Evolutionary conservation across 371 early-diverging fungal genomes (phyloP).

Genomic region (Mortierella sp.): DNA sequence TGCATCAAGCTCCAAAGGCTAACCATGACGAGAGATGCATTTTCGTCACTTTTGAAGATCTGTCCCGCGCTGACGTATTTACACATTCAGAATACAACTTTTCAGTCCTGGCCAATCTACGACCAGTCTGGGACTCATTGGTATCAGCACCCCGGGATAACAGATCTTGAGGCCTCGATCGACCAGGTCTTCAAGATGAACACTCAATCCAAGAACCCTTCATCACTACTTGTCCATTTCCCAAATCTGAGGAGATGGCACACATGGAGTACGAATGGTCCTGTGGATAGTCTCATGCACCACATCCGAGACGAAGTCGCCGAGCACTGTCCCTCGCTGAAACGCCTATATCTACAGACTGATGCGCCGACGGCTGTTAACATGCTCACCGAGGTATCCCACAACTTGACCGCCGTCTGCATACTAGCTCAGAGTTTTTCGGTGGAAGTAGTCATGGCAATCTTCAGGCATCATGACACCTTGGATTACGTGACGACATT

Average conservation of each 20-base stretch:
- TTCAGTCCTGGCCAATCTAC: not conserved
- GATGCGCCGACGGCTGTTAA: not conserved
- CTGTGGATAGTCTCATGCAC: not conserved
- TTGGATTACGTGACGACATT: not conserved
- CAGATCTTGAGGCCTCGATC: not conserved
- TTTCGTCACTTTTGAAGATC: not conserved
- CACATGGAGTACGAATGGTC: not conserved
- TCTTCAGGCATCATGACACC: not conserved
- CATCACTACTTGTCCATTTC: slow-evolving; percentile 6
- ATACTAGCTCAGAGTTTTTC: not conserved
- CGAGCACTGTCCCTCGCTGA: not conserved
- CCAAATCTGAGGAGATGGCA: not conserved
- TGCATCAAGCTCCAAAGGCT: not conserved
- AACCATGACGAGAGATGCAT: not conserved
- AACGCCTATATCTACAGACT: not conserved
- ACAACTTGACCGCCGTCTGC: not conserved
- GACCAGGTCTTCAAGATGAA: not conserved
- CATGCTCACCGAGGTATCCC: not conserved
- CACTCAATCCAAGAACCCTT: too few species aligned
- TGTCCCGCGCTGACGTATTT: not conserved
- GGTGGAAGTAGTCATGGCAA: not conserved
- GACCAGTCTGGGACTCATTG: not conserved
- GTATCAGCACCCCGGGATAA: not conserved
- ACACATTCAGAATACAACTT: not conserved
- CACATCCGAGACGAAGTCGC: not conserved